Conservation (phyloP, 495 filamentous ascomycete genomes). For the Penicillium herquei region DNA sequence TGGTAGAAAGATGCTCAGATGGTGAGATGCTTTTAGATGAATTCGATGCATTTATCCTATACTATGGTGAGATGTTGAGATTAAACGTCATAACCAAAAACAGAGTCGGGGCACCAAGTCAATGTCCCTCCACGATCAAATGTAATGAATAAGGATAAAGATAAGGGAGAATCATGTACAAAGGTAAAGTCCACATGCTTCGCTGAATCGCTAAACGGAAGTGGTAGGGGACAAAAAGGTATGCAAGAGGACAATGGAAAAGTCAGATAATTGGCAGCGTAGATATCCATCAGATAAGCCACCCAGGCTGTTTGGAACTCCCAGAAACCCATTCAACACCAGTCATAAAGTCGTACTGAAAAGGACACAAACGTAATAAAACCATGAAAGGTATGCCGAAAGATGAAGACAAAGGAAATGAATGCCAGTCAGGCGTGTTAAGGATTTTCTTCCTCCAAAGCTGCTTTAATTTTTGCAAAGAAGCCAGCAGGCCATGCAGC, state of each 20-base stretch:
- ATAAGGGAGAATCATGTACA: slow-evolving; percentile 20
- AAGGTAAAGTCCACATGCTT: slow-evolving; percentile 15
- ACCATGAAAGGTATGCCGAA: slow-evolving; percentile 2
- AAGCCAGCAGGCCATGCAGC: slow-evolving; percentile 67
- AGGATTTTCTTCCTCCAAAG: slow-evolving; percentile 54
- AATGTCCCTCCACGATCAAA: background rate
- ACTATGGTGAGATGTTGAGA: too few species aligned
- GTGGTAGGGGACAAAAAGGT: background rate
- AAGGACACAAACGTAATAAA: slow-evolving; percentile 4
- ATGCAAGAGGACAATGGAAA: background rate
- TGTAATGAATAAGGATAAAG: background rate
- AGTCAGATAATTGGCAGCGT: slow-evolving; percentile 13
- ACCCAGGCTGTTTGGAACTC: slow-evolving; percentile 8
- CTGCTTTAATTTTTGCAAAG: slow-evolving; percentile 61
- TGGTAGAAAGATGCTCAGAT: too few species aligned
- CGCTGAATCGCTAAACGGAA: slow-evolving; percentile 17
- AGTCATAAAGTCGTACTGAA: slow-evolving; percentile 28
- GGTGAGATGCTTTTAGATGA: too few species aligned
- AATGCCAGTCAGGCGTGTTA: slow-evolving; percentile 17
- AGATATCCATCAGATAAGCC: slow-evolving; percentile 21
- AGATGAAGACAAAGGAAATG: slow-evolving; percentile 25
- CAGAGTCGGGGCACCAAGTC: background rate
- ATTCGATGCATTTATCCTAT: too few species aligned
- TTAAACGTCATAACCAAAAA: background rate
- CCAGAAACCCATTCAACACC: slow-evolving; percentile 23